Percentiles rank a stretch among this genome's conserved stretches.
Conservation (phyloP, 257 asterid species). For the Thymus mandschuricus region DNA sequence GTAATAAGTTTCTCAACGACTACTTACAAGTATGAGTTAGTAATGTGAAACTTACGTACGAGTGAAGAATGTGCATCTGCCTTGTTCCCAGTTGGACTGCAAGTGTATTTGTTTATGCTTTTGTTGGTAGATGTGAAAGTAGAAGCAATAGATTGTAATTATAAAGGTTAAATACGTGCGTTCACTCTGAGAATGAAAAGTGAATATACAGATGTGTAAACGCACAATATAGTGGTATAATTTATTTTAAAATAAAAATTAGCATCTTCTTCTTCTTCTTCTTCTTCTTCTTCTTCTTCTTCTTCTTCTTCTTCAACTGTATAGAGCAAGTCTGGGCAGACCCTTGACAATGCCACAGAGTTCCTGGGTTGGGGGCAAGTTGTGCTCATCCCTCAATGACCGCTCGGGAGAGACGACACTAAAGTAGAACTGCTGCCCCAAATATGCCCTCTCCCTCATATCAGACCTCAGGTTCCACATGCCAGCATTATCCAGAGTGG, state of each 20-base stretch:
- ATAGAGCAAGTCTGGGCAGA: slow-evolving; percentile 44
- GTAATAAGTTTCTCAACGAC: slow-evolving; percentile 1
- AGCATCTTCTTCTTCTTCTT: slow-evolving; percentile 9
- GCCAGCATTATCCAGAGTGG: slow-evolving; percentile 58
- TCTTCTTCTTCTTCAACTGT: slow-evolving; percentile 29
- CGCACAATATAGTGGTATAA: background rate
- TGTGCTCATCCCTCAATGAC: slow-evolving; percentile 57
- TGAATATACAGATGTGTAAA: background rate
- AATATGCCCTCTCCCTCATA: slow-evolving; percentile 52
- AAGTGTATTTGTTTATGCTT: background rate
- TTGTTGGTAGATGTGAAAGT: background rate
- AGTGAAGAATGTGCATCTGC: slow-evolving; percentile 4
- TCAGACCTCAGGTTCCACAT: slow-evolving; percentile 61
- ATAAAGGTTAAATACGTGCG: slow-evolving; percentile 1
- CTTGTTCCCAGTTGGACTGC: slow-evolving; percentile 12
- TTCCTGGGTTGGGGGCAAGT: slow-evolving; percentile 38
- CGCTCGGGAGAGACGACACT: slow-evolving; percentile 44
- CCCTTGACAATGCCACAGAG: slow-evolving; percentile 48
- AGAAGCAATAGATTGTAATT: background rate
- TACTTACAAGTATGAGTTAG: background rate
- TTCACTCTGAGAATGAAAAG: slow-evolving; percentile 2
- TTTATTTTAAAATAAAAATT: background rate
- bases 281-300: background rate
- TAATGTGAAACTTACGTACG: background rate
- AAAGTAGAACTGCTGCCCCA: slow-evolving; percentile 56